Evolutionary conservation across 2,329 filamentous ascomycete genomes (phyloP).

Genomic region (Arthroderma sp.): DNA sequence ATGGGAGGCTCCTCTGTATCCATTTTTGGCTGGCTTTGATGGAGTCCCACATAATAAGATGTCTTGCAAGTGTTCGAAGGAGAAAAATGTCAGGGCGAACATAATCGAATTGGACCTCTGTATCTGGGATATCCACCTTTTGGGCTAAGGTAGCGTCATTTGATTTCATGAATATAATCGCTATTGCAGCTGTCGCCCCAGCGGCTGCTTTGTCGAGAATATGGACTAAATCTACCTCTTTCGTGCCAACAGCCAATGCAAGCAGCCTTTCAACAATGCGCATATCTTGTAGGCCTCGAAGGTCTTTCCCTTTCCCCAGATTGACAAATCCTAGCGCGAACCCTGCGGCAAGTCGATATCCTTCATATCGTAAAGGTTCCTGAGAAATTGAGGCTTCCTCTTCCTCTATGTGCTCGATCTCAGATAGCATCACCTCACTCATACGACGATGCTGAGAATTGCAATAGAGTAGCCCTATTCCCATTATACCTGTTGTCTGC

Average conservation of each 20-base stretch:
- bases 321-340: slow-evolving; percentile 93
- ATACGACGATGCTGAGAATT: slow-evolving; percentile 93
- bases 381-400: slow-evolving; percentile 58
- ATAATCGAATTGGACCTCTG: slow-evolving; percentile 84
- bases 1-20: slow-evolving; percentile 63
- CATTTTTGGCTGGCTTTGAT: slow-evolving; percentile 64
- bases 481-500: slow-evolving; percentile 94
- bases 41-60: slow-evolving; percentile 83
- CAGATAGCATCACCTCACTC: slow-evolving; percentile 98
- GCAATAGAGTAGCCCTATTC: slow-evolving; percentile 86
- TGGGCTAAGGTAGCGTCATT: slow-evolving; percentile 74
- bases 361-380: slow-evolving; percentile 77
- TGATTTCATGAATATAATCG: slow-evolving; percentile 94
- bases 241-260: slow-evolving; percentile 71
- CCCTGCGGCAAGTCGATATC: slow-evolving; percentile 88
- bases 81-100: slow-evolving; percentile 87
- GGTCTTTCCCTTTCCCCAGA: slow-evolving; percentile 74
- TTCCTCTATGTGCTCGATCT: slow-evolving; percentile 78
- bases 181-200: slow-evolving; percentile 79
- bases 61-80: slow-evolving; percentile 74
- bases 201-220: slow-evolving; percentile 86
- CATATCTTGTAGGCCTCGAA: slow-evolving; percentile 88
- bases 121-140: slow-evolving; percentile 88
- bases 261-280: slow-evolving; percentile 78
- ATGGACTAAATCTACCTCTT: slow-evolving; percentile 84